Evolutionary conservation across 345 rosid species (phyloP), one percentile per base, ranked within the genome.

Genomic region (Kandelia obovata): DNA sequence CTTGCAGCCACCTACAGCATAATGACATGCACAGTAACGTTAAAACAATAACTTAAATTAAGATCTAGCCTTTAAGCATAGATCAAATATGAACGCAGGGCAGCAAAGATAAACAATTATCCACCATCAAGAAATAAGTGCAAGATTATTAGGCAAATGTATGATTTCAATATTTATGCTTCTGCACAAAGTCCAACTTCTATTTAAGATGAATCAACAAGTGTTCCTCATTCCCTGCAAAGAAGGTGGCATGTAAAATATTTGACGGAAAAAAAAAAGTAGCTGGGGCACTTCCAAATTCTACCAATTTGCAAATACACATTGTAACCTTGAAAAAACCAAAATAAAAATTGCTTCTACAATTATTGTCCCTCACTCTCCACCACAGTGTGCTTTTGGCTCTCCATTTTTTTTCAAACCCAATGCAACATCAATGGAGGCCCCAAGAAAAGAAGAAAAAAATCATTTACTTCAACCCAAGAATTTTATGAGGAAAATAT

Each of bases 1-100:
- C 92, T 87, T 64, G 98, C 89, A 71, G 96, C 88, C 59, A 92
- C 92, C 98, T 92, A 80, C 74, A 76, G 25, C 28, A 64, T 34
- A 51, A 57, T n/a, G 67, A 23, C 35, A 47, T 20, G 11, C 13
- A 35, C 8, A 55, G 31, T 34, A 47, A 23, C 32, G 23, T 20
- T 59, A 34, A 72, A 66, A 9, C 47, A 53, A 7, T 26, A 25
- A 16, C 31, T 26, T 34, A 30, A 46, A 6, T 37, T 56, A 35
- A 26, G 26, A 52, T 19, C 19, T 15, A 0, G 23, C 16, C 5
- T 31, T 11, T 31, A 66, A 26, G n/a, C n/a, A 19, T n/a, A 10
- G 28, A 67, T 35, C 61, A 56, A 37, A 23, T 20, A 15, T 16
- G 28, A 32, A 15, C 49, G 13, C 49, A 43, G 16, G 49, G 49